Percentiles rank a stretch among this genome's conserved stretches.
phyloP scores from a whole-genome alignment of 169 alveolate genomes.

The Plasmodium adleri region DNA sequence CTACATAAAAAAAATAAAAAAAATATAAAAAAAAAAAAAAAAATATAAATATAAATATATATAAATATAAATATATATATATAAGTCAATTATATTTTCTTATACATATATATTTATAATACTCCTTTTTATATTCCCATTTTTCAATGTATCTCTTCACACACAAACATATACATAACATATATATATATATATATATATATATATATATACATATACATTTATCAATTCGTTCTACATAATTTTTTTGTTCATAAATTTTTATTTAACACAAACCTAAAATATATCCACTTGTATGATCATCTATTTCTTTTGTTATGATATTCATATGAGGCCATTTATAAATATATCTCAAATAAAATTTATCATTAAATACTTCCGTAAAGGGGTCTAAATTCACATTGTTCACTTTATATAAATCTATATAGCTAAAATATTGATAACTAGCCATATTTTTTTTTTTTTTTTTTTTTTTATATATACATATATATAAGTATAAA shows the following conservation, averaged over 20 bases:
- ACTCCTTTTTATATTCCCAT: neutral
- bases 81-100: no score
- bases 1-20: slow-evolving; percentile 3
- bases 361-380: slow-evolving; percentile 57
- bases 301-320: slow-evolving; percentile 39
- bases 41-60: no score
- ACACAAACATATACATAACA: no score
- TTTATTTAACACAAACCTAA: slow-evolving; percentile 26
- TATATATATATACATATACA: neutral
- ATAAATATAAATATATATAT: no score
- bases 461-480: neutral
- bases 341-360: slow-evolving; percentile 56
- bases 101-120: no score
- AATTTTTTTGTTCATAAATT: neutral
- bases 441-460: slow-evolving; percentile 62
- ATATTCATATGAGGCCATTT: slow-evolving; percentile 75
- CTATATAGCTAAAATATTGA: slow-evolving; percentile 61
- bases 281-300: slow-evolving; percentile 61
- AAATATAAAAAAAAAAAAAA: neutral
- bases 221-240: neutral
- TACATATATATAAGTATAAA: neutral
- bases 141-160: neutral
- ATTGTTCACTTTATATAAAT: slow-evolving; percentile 62
- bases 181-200: neutral
- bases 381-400: slow-evolving; percentile 75